Base-by-base conservation (phyloP, 371 early-diverging fungal species). In the Globomyces sp. region DNA sequence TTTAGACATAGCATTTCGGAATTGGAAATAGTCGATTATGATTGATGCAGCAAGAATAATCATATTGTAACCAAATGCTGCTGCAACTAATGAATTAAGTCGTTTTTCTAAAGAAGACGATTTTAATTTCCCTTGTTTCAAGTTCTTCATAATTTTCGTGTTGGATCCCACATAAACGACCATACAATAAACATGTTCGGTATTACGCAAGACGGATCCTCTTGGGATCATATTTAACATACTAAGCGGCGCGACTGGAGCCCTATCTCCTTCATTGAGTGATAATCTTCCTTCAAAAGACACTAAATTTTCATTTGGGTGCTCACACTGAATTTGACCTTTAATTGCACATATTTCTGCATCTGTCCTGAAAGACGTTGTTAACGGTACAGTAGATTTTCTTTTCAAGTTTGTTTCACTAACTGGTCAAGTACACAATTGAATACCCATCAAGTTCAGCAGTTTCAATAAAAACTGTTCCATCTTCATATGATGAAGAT, bases 361-460 rank as follows among this genome's bases (percentile, higher is more conserved):
- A 65, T 65, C 66, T 58, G 52, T 42, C 49, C 64, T 39, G 57
- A 63, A n/a, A 46, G 37, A 13, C 36, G 43, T 36, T 13, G n/a
- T 24, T 24, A 24, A 24, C 5, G 42, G 42, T 13, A 81, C 36
- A 40, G 80, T 80, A 2, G 72, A 46, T 41, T 74, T 64, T 37
- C 80, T 71, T 68, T 89, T 89, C 61, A 87, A 65, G 67, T 86
- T 87, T 34, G 83, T 83, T 69, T 90, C 91, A 11, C 77, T 77
- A 57, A n/a, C 24, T 42, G 42, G 39, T 24, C 24, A 6, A 63
- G 50, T 24, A 11, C 45, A 43, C 13, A 41, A 48, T 36, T 61
- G 11, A 69, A 40, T 58, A 78, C 71, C 91, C 91, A 74, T 91
- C 89, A 24, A 91, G 64, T 57, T 86, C 84, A 36, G 81, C 81